Percentiles rank a stretch among this genome's conserved stretches.
These are phyloP conservation scores for Kluyveromyces dobzhanskii DNA, from an alignment of 805 yeast genomes.

Conservation along the genomic window DNA sequence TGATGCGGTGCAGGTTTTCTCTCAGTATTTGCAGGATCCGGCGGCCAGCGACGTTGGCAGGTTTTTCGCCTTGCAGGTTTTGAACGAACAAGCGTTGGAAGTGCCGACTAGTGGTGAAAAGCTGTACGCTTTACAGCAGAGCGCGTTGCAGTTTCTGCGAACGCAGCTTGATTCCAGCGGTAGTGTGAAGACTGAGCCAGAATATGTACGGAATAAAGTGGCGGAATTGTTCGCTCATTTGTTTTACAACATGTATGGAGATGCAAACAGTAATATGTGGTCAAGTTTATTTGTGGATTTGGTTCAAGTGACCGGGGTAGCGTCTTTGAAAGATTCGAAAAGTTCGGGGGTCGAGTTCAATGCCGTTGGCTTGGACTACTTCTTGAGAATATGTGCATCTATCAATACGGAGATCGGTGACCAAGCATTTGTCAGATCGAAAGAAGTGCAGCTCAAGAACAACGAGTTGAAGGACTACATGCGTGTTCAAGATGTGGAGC, in stretches of 20 bases:
- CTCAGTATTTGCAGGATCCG: slow-evolving; percentile 18
- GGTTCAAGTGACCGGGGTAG: slow-evolving; percentile 17
- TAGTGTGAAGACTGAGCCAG: slow-evolving; percentile 20
- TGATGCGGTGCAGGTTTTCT: slow-evolving; percentile 21
- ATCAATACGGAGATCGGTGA: slow-evolving; percentile 93
- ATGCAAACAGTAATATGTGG: slow-evolving; percentile 26
- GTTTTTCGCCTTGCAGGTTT: slow-evolving; percentile 27
- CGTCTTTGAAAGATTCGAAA: slow-evolving; percentile 7
- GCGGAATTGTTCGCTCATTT: slow-evolving; percentile 27
- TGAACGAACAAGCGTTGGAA: slow-evolving; percentile 18
- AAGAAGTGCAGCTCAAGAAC: slow-evolving; percentile 54
- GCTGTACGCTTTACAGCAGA: slow-evolving; percentile 17
- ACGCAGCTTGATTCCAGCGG: slow-evolving; percentile 12
- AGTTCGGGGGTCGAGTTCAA: slow-evolving; percentile 19
- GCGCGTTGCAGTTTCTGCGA: slow-evolving; percentile 19
- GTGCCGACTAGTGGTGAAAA: slow-evolving; percentile 9
- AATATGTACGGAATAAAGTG: slow-evolving; percentile 27
- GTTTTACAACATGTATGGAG: slow-evolving; percentile 27
- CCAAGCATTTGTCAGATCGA: slow-evolving; percentile 67
- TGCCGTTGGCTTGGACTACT: slow-evolving; percentile 55
- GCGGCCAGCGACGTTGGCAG: slow-evolving; percentile 22
- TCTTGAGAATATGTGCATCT: slow-evolving; percentile 59
- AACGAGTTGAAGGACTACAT: slow-evolving; percentile 72
- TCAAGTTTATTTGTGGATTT: slow-evolving; percentile 25
- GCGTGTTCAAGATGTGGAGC: slow-evolving; percentile 65